phyloP scores from a whole-genome alignment of 2,329 filamentous ascomycete species.

The Chaetomium olivaceum region DNA sequence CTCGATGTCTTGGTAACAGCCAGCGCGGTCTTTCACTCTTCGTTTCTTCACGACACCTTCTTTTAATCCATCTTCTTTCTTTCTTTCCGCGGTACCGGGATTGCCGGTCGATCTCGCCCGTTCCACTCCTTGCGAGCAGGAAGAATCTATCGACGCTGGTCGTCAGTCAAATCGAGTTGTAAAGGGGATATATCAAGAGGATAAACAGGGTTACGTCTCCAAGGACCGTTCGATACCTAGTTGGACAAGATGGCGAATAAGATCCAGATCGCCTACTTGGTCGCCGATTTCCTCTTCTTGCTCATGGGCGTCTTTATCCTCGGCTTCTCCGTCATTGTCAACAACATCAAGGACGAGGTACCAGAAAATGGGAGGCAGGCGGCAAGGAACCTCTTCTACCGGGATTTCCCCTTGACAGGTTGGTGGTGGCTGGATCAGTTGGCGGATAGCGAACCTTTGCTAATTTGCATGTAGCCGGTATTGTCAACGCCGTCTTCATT shows the following conservation, averaged over 20 bases:
- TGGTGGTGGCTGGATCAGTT: conserved; percentile 22
- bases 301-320: conserved; percentile 56
- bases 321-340: conserved; percentile 56
- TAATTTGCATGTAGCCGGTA: conserved; percentile 52
- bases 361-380: conserved; percentile 50
- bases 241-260: conserved; percentile 54
- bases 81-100: conserved; percentile 29
- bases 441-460: conserved; percentile 21
- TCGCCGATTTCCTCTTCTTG: conserved; percentile 53
- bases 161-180: conserved; percentile 15
- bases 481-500: conserved; percentile 71
- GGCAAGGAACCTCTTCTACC: conserved; percentile 54
- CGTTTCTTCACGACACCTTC: conserved; percentile 17
- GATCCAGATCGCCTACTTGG: conserved; percentile 52
- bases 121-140: conserved; percentile 22
- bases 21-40: conserved; percentile 19
- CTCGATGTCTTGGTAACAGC: conserved; percentile 30
- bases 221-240: conserved; percentile 1
- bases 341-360: conserved; percentile 46
- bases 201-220: neutral
- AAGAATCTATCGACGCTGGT: conserved; percentile 15
- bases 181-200: neutral
- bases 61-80: conserved; percentile 32
- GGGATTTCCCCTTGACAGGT: conserved; percentile 54
- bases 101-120: conserved; percentile 35